Base-by-base conservation (phyloP, 495 filamentous ascomycete genomes). In the Astrothelium macrocarpum region DNA sequence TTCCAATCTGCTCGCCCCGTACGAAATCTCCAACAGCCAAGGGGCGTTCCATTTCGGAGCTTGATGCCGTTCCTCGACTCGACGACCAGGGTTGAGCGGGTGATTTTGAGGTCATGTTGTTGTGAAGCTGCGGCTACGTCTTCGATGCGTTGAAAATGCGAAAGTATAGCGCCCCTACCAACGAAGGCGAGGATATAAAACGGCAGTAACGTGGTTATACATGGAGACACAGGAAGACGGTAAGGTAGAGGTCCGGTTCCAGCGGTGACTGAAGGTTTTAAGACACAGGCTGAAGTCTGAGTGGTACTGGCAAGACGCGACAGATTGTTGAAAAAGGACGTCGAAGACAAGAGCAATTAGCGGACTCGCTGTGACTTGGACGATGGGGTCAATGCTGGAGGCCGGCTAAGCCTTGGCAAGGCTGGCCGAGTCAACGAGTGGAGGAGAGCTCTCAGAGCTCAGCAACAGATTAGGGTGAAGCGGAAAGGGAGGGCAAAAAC, bases 1-100 rank as follows among this genome's bases (percentile, higher is more conserved):
- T 90, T 60, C 92, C 92, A 69, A 97, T 95, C 77, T 96, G 87
- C 61, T 88, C 85, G 65, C 89, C 80, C 69, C 90, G 82, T 65
- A 80, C 81, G 72, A 92, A 97, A 63, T 81, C 80, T 49, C 91
- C 91, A 71, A 96, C 84, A 49, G 83, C 75, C 79, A 85, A 82
- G 65, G 89, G 86, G 14, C 68, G 59, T 62, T 65, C 67, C 32
- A 43, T 43, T 67, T 78, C 74, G 32, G 74, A 76, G 29, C 73
- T 70, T 59, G 75, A 46, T 64, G 80, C 74, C 49, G 74, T 75
- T 56, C 78, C 71, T 70, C 79, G 78, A 71, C 79, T 77, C 32
- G 79, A 74, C 2, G 71, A 74, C 64, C 73, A 73, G 62, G 77
- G 69, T 58, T 73, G 68, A 39, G 72, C 46, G 2, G 60, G 60